phyloP scores from a whole-genome alignment of 768 basidiomycete genomes.

The Glaciozyma antarctica region DNA sequence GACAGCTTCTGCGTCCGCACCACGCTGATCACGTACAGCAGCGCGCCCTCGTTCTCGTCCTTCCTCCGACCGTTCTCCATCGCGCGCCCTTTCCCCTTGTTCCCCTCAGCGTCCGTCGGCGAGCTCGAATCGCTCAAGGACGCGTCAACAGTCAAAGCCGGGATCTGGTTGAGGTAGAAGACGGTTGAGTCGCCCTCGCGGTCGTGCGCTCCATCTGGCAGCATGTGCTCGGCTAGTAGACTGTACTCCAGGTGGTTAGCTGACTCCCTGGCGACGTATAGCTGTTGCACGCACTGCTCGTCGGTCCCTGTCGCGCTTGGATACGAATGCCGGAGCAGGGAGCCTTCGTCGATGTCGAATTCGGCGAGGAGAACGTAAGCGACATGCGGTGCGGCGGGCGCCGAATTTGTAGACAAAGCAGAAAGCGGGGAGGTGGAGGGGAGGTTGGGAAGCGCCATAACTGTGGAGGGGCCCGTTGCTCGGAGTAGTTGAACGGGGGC shows the following conservation, averaged over 20 bases:
- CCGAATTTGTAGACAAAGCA: no score
- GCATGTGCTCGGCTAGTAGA: slow-evolving; percentile 90
- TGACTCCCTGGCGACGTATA: neutral
- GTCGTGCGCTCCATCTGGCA: slow-evolving; percentile 93
- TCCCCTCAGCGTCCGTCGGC: neutral
- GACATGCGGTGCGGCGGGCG: neutral
- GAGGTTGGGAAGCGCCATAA: no score
- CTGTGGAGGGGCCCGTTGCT: no score
- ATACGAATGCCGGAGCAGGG: slow-evolving; percentile 89
- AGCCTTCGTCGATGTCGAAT: slow-evolving; percentile 92
- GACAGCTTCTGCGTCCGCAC: slow-evolving; percentile 88
- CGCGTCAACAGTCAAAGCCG: slow-evolving; percentile 66
- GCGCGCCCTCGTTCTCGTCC: slow-evolving; percentile 43
- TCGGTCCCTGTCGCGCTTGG: slow-evolving; percentile 88
- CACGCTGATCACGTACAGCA: slow-evolving; percentile 80
- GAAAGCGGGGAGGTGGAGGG: no score
- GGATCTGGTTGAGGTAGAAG: slow-evolving; percentile 93
- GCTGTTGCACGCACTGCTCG: slow-evolving; percentile 59
- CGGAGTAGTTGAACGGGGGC: no score
- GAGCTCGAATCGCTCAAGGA: slow-evolving; percentile 54
- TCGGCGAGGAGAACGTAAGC: slow-evolving; percentile 87
- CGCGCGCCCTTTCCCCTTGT: slow-evolving; percentile 3
- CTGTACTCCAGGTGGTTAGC: slow-evolving; percentile 42
- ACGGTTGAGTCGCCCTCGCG: slow-evolving; percentile 96
- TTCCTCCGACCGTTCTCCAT: slow-evolving; percentile 47